A percentile compares a stretch with the other conserved stretches of the same genome.
These are phyloP conservation scores for Delonix regia DNA, from an alignment of 306 rosid genomes.

Conservation along the genomic window DNA sequence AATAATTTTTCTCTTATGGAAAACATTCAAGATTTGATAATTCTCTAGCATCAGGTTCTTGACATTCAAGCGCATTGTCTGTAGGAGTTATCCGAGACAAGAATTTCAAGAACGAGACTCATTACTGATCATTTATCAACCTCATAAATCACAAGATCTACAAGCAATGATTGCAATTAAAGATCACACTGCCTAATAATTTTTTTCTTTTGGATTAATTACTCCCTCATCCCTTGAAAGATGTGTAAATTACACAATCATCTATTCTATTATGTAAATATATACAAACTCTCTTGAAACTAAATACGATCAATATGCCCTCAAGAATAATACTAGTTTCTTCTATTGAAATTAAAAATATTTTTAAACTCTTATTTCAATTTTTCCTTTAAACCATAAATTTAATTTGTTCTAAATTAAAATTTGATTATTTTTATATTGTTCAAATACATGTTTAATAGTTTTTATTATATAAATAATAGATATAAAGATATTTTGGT, in stretches of 20 bases:
- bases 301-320: too few relatives aligned
- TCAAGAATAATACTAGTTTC: too few relatives aligned
- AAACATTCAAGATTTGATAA: constrained; percentile 25
- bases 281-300: too few relatives aligned
- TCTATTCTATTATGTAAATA: too few relatives aligned
- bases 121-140: not conserved
- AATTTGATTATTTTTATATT: too few relatives aligned
- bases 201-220: not conserved
- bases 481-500: not conserved
- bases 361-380: too few relatives aligned
- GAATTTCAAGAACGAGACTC: constrained; percentile 25
- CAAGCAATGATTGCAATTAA: constrained; percentile 8
- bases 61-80: constrained; percentile 2
- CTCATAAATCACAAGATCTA: constrained; percentile 26
- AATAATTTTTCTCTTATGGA: not conserved
- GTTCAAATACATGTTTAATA: not conserved
- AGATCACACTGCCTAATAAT: constrained; percentile 32
- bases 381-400: too few relatives aligned
- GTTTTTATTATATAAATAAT: too few relatives aligned
- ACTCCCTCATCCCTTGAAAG: not conserved
- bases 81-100: constrained; percentile 11
- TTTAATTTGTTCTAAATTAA: too few relatives aligned
- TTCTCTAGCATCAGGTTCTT: constrained; percentile 4
- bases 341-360: too few relatives aligned
- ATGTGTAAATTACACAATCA: too few relatives aligned